phyloP scores from a whole-genome alignment of 257 asterid genomes.

The Jacaranda mimosifolia region DNA sequence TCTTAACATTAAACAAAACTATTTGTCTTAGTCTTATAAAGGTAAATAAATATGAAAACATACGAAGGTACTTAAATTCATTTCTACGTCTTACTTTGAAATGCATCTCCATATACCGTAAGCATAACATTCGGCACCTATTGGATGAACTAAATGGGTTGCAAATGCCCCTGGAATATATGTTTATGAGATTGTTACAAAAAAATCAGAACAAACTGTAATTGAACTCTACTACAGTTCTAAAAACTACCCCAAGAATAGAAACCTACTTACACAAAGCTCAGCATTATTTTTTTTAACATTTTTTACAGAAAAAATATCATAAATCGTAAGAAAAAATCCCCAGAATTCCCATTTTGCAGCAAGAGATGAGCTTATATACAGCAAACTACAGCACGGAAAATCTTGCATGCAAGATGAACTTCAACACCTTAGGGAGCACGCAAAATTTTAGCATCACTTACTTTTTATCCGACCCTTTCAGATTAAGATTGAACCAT shows the following conservation, averaged over 20 bases:
- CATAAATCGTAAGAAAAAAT: not conserved
- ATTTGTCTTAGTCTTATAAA: conserved; percentile 24
- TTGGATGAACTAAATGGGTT: too few species aligned
- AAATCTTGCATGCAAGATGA: not conserved
- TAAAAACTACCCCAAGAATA: not conserved
- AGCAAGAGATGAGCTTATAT: not conserved
- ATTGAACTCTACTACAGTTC: not conserved
- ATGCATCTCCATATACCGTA: not conserved
- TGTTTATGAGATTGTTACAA: conserved; percentile 6
- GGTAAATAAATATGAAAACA: not conserved
- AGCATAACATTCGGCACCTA: not conserved
- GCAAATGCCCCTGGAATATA: not conserved
- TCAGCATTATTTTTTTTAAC: conserved; percentile 17
- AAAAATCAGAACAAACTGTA: not conserved
- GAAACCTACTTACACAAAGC: conserved; percentile 29
- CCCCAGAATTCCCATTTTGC: not conserved
- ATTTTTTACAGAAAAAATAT: conserved; percentile 30
- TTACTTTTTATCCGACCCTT: conserved; percentile 57
- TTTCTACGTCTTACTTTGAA: not conserved
- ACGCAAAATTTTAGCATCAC: not conserved
- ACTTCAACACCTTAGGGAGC: not conserved
- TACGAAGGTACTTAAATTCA: not conserved
- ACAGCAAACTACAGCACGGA: not conserved
- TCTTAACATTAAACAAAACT: conserved; percentile 26
- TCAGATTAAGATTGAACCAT: conserved; percentile 71